These are phyloP conservation scores for Chalciporus piperatus DNA, from an alignment of 768 basidiomycete species.

Conservation along the genomic window DNA sequence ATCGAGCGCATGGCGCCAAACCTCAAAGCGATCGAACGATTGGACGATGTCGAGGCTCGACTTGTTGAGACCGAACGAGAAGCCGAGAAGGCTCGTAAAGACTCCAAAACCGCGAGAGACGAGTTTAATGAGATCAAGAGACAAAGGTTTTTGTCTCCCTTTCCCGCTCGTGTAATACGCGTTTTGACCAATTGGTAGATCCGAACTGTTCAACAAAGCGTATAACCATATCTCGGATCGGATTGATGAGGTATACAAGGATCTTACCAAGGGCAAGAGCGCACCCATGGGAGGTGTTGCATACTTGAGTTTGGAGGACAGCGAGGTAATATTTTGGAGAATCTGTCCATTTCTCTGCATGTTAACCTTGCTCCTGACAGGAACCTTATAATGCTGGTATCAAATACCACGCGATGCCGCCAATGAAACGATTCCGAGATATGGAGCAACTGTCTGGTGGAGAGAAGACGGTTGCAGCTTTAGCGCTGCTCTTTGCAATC, in stretches of 20 bases:
- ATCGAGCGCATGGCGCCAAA: conserved; percentile 96
- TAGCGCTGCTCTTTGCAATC: conserved; percentile 95
- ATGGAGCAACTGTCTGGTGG: conserved; percentile 99
- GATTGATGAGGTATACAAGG: conserved; percentile 96
- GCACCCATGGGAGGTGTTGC: conserved; percentile 95
- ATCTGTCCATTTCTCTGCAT: conserved; percentile 8
- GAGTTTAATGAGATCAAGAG: conserved; percentile 86
- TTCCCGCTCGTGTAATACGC: not conserved
- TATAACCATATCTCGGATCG: conserved; percentile 94
- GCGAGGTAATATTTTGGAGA: conserved; percentile 61
- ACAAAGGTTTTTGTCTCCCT: conserved; percentile 56
- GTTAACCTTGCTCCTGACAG: conserved; percentile 34
- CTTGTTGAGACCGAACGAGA: conserved; percentile 88
- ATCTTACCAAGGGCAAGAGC: conserved; percentile 92
- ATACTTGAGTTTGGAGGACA: conserved; percentile 94
- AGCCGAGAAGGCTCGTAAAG: conserved; percentile 87
- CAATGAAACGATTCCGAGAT: conserved; percentile 98
- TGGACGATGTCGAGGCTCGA: conserved; percentile 83
- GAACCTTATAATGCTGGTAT: conserved; percentile 87
- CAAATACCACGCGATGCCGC: conserved; percentile 99
- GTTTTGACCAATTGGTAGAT: conserved; percentile 33
- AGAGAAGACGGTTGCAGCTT: conserved; percentile 96
- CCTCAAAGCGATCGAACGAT: conserved; percentile 90
- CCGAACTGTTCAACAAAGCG: conserved; percentile 91
- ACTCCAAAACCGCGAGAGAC: conserved; percentile 87